phyloP scores from a whole-genome alignment of 1,284 basidiomycete genomes.

The Marasmius sp. region DNA sequence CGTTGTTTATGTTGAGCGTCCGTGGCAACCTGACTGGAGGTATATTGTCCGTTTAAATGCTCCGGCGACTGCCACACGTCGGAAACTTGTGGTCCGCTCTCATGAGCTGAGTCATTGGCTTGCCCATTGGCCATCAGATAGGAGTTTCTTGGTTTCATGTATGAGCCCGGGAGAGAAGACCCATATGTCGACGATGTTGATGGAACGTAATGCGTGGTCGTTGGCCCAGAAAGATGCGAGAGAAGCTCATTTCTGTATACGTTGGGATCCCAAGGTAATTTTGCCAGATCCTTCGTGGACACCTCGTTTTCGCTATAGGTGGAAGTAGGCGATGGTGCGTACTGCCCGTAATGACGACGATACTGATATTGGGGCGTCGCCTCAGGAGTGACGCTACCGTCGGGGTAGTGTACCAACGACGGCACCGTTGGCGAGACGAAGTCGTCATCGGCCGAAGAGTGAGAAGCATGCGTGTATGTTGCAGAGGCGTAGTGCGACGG shows the following conservation, averaged over 20 bases:
- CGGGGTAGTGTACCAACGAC: too few species aligned
- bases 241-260: slow-evolving; percentile 10
- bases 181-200: neutral
- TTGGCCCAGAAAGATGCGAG: slow-evolving; percentile 5
- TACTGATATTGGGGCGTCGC: too few species aligned
- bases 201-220: neutral
- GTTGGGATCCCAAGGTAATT: neutral
- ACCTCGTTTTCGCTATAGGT: neutral
- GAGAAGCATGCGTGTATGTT: neutral
- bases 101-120: too few species aligned
- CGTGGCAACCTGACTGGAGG: neutral
- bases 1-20: too few species aligned
- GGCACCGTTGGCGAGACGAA: neutral
- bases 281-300: neutral
- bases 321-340: neutral
- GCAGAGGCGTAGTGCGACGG: neutral
- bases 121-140: too few species aligned
- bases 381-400: too few species aligned
- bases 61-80: neutral
- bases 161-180: neutral
- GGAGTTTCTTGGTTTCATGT: too few species aligned
- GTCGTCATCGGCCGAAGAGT: neutral
- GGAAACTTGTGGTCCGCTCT: neutral
- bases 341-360: too few species aligned
- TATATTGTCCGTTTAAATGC: neutral